Percentiles rank a stretch among this genome's conserved stretches.
phyloP scores from a whole-genome alignment of 1,139 yeast species.

The Groenewaldozyma auringiensis region DNA sequence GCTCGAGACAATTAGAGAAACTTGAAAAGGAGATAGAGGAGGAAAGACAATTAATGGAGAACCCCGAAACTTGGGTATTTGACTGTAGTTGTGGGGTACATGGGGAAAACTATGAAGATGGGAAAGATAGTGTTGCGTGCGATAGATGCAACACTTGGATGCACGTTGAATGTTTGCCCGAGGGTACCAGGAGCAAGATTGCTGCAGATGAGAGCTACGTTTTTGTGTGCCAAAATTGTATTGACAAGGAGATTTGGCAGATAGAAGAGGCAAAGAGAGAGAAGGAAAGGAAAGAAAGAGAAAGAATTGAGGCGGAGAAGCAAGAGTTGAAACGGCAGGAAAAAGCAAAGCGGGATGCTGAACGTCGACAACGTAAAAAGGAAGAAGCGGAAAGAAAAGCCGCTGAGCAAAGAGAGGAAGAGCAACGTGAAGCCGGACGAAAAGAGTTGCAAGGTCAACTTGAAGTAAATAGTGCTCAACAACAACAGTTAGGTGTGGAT shows the following conservation, averaged over 20 bases:
- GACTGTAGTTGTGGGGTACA: slow-evolving; percentile 37
- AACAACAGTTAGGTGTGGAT: no score
- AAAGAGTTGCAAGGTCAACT: no score
- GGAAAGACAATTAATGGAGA: not conserved
- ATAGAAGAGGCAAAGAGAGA: slow-evolving; percentile 8
- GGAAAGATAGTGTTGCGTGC: slow-evolving; percentile 32
- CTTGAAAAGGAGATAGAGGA: not conserved
- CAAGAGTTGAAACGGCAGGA: slow-evolving; percentile 4
- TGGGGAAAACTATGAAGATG: slow-evolving; percentile 37
- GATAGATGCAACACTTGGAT: slow-evolving; percentile 38
- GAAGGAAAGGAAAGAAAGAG: slow-evolving; percentile 10
- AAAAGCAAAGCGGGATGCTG: slow-evolving; percentile 5
- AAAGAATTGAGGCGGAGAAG: slow-evolving; percentile 7
- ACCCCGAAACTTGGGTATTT: slow-evolving; percentile 31
- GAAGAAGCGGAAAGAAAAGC: not conserved
- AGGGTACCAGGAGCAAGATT: slow-evolving; percentile 8
- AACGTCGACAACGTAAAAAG: slow-evolving; percentile 3
- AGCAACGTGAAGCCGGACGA: not conserved
- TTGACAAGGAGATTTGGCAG: slow-evolving; percentile 6
- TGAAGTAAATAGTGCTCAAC: no score
- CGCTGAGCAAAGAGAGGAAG: not conserved
- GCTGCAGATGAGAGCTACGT: not conserved
- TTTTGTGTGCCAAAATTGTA: slow-evolving; percentile 1
- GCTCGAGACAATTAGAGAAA: slow-evolving; percentile 2
- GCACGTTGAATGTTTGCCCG: slow-evolving; percentile 34